Evolutionary conservation across 495 filamentous ascomycete species (phyloP), one percentile per base, ranked within the genome.

Genomic region (Podospora pseudocomata): DNA sequence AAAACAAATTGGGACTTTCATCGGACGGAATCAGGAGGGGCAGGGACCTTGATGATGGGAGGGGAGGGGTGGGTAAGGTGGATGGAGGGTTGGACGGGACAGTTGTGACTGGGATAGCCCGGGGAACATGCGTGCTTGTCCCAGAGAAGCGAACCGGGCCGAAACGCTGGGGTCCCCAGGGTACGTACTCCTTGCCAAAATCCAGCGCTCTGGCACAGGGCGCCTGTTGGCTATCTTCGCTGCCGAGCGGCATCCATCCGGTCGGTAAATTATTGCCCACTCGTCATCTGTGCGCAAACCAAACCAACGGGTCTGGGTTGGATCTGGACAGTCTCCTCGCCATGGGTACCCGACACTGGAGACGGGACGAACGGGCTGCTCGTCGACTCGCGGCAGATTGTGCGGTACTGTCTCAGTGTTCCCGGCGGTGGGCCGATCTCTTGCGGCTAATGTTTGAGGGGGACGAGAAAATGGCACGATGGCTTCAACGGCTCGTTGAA

Each of bases 241-340:
- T 20, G 23, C 55, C n/a, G n/a, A 20, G 55, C 66, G 63, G 70
- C 66, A 68, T 68, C 72, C 72, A 63, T 67, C 66, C 70, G 44
- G 68, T 71, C 69, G 72, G 72, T 74, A 72, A 68, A 68, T 71
- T 58, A 18, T 19, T 70, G 63, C 64, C 54, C 56, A 32, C 60
- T 19, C 60, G 11, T 49, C 62, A 65, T 69, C 67, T 65, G 67
- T 67, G 70, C 66, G 64, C 67, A 64, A 34, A 68, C 70, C 66
- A 57, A 57, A 64, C 64, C 44, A 39, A 63, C 39, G 66, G 70
- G 70, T 60, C 64, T 44, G 5, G 55, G 9, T 16, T 26, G 18
- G 44, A 18, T 56, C 49, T 44, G 26, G 26, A 34, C 20, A 54
- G 20, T 13, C 7, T 27, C 56, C 39, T 18, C 39, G 27, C 30